Evolutionary conservation across 2,329 filamentous ascomycete species (phyloP).

Genomic region (Paecilomyces dactylethromorphus): DNA sequence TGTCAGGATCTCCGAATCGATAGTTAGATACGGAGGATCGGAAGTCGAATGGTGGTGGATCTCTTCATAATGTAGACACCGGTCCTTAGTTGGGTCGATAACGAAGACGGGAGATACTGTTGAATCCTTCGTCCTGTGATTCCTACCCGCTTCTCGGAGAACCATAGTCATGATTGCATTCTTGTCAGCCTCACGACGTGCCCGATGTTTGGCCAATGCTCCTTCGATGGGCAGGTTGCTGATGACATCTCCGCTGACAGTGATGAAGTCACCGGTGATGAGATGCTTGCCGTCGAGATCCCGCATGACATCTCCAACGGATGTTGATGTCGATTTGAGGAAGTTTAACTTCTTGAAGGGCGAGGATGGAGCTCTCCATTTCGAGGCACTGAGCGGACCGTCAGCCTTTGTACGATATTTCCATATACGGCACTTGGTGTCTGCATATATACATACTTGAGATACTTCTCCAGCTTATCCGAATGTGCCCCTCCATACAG

Average conservation of each 20-base stretch:
- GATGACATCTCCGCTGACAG: conserved; percentile 88
- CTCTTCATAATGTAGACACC: conserved; percentile 92
- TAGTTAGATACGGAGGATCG: conserved; percentile 48
- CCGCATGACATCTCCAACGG: conserved; percentile 88
- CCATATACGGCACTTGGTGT: not conserved
- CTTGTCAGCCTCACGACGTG: conserved; percentile 73
- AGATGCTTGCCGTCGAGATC: conserved; percentile 82
- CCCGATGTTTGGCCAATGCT: conserved; percentile 71
- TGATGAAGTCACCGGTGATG: conserved; percentile 82
- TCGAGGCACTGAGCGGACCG: conserved; percentile 50
- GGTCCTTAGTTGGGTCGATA: conserved; percentile 69
- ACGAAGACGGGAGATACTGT: conserved; percentile 77
- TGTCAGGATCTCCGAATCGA: conserved; percentile 75
- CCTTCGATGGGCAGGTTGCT: conserved; percentile 81
- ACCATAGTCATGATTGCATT: conserved; percentile 98
- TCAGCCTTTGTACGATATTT: conserved; percentile 9
- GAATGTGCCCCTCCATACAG: conserved; percentile 86
- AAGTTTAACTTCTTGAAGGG: conserved; percentile 78
- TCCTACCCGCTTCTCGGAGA: conserved; percentile 66
- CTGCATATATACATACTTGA: conserved; percentile 45
- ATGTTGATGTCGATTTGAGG: conserved; percentile 78
- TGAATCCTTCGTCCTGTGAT: conserved; percentile 70
- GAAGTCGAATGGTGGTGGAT: conserved; percentile 61
- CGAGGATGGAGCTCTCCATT: conserved; percentile 65
- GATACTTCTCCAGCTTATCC: conserved; percentile 79